Evolutionary conservation across 495 filamentous ascomycete species (phyloP).

Genomic region (Talaromyces wortmannii): DNA sequence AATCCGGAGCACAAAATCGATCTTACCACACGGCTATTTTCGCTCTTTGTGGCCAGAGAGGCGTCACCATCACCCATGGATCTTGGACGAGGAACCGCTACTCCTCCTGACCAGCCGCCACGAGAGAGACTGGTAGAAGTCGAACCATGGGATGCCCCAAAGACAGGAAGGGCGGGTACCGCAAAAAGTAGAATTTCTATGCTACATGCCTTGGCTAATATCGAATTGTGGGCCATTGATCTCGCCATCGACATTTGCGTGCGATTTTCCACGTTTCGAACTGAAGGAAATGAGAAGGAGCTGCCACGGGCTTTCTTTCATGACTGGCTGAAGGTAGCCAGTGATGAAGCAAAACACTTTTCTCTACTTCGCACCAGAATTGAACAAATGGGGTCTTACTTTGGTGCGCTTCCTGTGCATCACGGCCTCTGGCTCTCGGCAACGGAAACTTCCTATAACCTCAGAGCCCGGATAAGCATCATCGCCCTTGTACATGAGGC

Average conservation of each 20-base stretch:
- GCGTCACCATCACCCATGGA: conserved; percentile 33
- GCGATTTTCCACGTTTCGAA: conserved; percentile 43
- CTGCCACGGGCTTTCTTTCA: conserved; percentile 45
- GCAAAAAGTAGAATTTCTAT: conserved; percentile 43
- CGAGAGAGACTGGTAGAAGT: conserved; percentile 36
- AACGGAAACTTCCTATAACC: conserved; percentile 35
- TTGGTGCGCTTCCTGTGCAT: conserved; percentile 44
- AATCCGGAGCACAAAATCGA: conserved; percentile 49
- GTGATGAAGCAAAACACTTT: conserved; percentile 48
- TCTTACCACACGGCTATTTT: conserved; percentile 40
- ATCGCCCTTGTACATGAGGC: conserved; percentile 48
- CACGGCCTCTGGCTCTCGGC: conserved; percentile 46
- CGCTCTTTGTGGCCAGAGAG: conserved; percentile 34
- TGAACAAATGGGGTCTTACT: conserved; percentile 42
- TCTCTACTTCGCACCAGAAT: conserved; percentile 41
- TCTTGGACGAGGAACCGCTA: conserved; percentile 30
- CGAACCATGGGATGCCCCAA: conserved; percentile 35
- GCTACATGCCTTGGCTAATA: conserved; percentile 47
- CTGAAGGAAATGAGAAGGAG: conserved; percentile 16
- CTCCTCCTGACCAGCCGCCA: conserved; percentile 36
- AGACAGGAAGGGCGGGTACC: conserved; percentile 34
- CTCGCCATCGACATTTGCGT: conserved; percentile 49
- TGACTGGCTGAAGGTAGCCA: conserved; percentile 49
- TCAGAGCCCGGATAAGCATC: conserved; percentile 44
- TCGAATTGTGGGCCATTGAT: conserved; percentile 49